Evolutionary conservation across 2,329 filamentous ascomycete species (phyloP), one percentile per base, ranked within the genome.

Genomic region (Apiospora marii): DNA sequence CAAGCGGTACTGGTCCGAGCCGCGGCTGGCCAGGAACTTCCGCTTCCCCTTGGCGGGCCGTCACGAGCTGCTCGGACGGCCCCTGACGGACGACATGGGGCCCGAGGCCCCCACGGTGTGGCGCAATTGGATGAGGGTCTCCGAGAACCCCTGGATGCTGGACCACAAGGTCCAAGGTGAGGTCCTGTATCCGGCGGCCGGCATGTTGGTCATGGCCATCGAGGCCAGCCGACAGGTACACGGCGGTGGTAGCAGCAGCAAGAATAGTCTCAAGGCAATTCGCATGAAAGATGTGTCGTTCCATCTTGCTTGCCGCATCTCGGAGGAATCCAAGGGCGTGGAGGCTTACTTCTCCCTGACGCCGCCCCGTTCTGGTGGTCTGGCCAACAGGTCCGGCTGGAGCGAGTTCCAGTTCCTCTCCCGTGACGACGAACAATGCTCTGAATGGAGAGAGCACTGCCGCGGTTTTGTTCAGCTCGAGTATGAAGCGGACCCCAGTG

Each of bases 21-120:
- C 80, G 0, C 78, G 82, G 7, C 46, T 81, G 1, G 82, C 79
- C 27, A 78, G 77, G 14, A 78, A 81, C 0, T 79, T 80, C 34
- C 78, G 83, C 13, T 78, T 80, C 68, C 77, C 82, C 1, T 74
- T 76, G 4, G 79, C 80, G 37, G 75, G 80, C 0, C 79, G 81
- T 12, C 82, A 84, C 41, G 83, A 85, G 70, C 71, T 86, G 4
- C 74, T 86, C 6, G 84, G 84, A 1, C 76, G 78, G 0, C 76
- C 76, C 2, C 76, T 78, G 0, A 72, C 78, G 0, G 80, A 79
- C 1, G 77, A 76, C 16, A 78, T 77, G 51, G 76, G 80, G 13
- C 19, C 13, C 13, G n/a, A 22, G n/a, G 73, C 70, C 5, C 76
- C 79, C 46, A 81, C 81, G 0, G 76, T 76, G 4, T 84, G 81